Conservation (phyloP, 2,329 filamentous ascomycete species). For the Davidsoniella virescens region DNA sequence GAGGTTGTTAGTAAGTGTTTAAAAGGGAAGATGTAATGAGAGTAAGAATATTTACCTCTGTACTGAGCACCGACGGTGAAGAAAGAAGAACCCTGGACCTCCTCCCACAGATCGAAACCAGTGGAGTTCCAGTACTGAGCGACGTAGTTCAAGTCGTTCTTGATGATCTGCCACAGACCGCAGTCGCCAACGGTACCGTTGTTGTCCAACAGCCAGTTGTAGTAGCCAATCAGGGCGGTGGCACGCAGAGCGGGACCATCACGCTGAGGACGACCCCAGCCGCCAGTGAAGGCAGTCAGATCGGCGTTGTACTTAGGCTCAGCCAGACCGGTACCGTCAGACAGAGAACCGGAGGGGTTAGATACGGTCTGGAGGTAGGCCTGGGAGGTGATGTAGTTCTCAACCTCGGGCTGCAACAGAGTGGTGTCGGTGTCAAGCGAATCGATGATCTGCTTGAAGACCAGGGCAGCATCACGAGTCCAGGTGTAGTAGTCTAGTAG, state of each 20-base stretch:
- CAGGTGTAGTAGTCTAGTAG: conserved; percentile 57
- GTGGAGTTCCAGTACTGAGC: conserved; percentile 53
- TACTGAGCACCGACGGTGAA: conserved; percentile 60
- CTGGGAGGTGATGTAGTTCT: conserved; percentile 53
- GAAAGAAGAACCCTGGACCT: conserved; percentile 60
- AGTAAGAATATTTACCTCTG: conserved; percentile 30
- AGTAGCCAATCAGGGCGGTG: conserved; percentile 55
- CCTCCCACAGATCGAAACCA: conserved; percentile 71
- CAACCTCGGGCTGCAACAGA: conserved; percentile 41
- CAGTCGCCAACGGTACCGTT: conserved; percentile 33
- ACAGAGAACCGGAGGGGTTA: conserved; percentile 49
- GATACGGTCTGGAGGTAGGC: conserved; percentile 48
- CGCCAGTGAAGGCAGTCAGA: conserved; percentile 43
- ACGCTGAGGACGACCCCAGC: conserved; percentile 62
- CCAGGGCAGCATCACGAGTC: conserved; percentile 58
- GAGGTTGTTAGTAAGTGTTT: background rate
- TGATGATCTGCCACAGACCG: conserved; percentile 56
- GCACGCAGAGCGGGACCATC: conserved; percentile 67
- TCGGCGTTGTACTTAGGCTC: conserved; percentile 62
- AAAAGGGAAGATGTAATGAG: no score
- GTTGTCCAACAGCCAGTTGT: conserved; percentile 53
- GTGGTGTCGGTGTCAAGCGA: conserved; percentile 36
- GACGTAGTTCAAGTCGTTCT: conserved; percentile 62
- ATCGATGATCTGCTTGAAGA: conserved; percentile 53
- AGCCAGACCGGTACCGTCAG: conserved; percentile 39